A percentile compares a stretch with the other conserved stretches of the same genome.
phyloP scores from a whole-genome alignment of 345 rosid species.

The Abelmoschus esculentus region DNA sequence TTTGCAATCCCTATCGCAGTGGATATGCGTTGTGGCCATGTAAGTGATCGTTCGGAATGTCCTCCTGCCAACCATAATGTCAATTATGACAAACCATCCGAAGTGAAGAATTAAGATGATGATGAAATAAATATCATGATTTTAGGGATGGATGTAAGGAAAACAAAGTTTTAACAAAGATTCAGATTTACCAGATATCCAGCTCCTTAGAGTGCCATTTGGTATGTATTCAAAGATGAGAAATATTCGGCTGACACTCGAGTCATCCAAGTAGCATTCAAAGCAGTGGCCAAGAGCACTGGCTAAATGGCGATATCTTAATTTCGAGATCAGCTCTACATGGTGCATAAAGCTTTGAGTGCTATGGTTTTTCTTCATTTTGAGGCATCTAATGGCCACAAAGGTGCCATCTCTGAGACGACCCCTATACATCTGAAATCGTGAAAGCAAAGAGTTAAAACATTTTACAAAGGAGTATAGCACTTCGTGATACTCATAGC shows the following conservation, averaged over 20 bases:
- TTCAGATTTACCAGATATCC: slow-evolving; percentile 68
- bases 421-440: slow-evolving; percentile 76
- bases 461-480: too few relatives aligned
- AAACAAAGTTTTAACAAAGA: background rate
- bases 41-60: slow-evolving; percentile 34
- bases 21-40: slow-evolving; percentile 86
- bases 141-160: background rate
- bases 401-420: slow-evolving; percentile 64
- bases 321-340: slow-evolving; percentile 74
- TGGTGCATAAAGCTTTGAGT: slow-evolving; percentile 73
- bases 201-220: slow-evolving; percentile 73
- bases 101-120: background rate
- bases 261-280: slow-evolving; percentile 87
- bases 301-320: slow-evolving; percentile 80
- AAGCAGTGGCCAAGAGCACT: slow-evolving; percentile 91
- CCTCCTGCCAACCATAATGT: slow-evolving; percentile 36
- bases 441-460: background rate
- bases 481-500: background rate
- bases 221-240: slow-evolving; percentile 83
- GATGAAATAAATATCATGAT: background rate
- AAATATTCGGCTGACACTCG: slow-evolving; percentile 89
- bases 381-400: slow-evolving; percentile 76
- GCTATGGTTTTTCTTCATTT: slow-evolving; percentile 72
- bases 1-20: slow-evolving; percentile 82
- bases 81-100: background rate